phyloP scores from a whole-genome alignment of 345 rosid species.

The Brassica juncea region DNA sequence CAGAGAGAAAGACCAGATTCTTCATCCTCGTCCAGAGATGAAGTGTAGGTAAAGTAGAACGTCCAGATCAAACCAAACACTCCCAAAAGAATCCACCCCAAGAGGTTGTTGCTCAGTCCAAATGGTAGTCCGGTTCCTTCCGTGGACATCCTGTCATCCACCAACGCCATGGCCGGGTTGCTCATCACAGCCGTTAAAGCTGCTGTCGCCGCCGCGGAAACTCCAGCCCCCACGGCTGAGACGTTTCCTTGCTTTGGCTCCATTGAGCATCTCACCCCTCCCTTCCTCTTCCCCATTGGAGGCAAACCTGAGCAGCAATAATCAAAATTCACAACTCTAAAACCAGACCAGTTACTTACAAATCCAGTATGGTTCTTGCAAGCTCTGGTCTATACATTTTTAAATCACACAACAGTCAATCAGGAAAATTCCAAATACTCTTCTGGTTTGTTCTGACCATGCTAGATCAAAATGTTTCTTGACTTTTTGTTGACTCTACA shows the following conservation, averaged over 20 bases:
- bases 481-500: slow-evolving; percentile 9
- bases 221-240: slow-evolving; percentile 40
- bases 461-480: background rate
- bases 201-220: slow-evolving; percentile 52
- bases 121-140: slow-evolving; percentile 97
- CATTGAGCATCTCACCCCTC: slow-evolving; percentile 62
- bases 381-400: background rate
- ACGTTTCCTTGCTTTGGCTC: slow-evolving; percentile 41
- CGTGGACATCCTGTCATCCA: slow-evolving; percentile 83
- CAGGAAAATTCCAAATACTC: background rate
- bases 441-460: background rate
- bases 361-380: background rate
- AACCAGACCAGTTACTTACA: background rate
- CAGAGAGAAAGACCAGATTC: slow-evolving; percentile 91
- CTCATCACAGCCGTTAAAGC: slow-evolving; percentile 56
- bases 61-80: slow-evolving; percentile 88
- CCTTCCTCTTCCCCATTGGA: slow-evolving; percentile 47
- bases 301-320: slow-evolving; percentile 61
- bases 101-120: slow-evolving; percentile 93
- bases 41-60: slow-evolving; percentile 67
- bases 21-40: slow-evolving; percentile 71
- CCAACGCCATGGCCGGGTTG: slow-evolving; percentile 82
- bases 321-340: background rate
- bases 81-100: slow-evolving; percentile 86
- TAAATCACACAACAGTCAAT: slow-evolving; percentile 10